Evolutionary conservation across 2,329 filamentous ascomycete genomes (phyloP).

Genomic region (Alternaria rosae): DNA sequence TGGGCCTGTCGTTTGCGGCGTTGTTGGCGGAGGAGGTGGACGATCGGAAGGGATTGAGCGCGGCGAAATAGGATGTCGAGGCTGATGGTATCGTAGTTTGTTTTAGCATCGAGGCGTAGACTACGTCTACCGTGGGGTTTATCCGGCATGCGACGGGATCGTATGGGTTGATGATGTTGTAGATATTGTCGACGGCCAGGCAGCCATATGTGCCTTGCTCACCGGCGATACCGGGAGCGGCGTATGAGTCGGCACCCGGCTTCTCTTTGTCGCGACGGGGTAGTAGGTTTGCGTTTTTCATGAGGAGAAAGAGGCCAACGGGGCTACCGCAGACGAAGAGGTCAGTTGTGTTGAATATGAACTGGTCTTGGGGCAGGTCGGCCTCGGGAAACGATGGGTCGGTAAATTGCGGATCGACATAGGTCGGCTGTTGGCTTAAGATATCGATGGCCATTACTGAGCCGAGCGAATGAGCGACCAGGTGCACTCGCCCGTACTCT

Average conservation of each 20-base stretch:
- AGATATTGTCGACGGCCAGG: constrained; percentile 92
- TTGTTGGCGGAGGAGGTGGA: constrained; percentile 33
- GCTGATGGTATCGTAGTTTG: constrained; percentile 80
- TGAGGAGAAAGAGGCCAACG: constrained; percentile 87
- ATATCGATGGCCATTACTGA: constrained; percentile 95
- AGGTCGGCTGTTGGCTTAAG: constrained; percentile 85
- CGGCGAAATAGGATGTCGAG: constrained; percentile 58
- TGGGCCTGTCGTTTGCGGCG: constrained; percentile 29
- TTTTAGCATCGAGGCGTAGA: constrained; percentile 79
- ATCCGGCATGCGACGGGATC: constrained; percentile 89
- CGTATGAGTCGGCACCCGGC: constrained; percentile 70
- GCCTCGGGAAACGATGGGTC: constrained; percentile 50
- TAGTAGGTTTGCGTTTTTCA: constrained; percentile 75
- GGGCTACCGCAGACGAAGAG: constrained; percentile 91
- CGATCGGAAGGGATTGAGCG: constrained; percentile 52
- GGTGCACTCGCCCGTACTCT: constrained; percentile 81
- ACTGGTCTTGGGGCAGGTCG: constrained; percentile 62
- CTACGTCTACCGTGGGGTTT: constrained; percentile 85
- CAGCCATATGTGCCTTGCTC: constrained; percentile 84
- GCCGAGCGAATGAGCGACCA: constrained; percentile 92
- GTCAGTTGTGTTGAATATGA: constrained; percentile 91
- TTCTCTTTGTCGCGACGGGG: constrained; percentile 81
- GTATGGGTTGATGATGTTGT: constrained; percentile 84
- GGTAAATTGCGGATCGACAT: constrained; percentile 58
- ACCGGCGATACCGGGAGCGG: constrained; percentile 69